Conservation (phyloP, 257 asterid genomes). For the Osmanthus fragrans region DNA sequence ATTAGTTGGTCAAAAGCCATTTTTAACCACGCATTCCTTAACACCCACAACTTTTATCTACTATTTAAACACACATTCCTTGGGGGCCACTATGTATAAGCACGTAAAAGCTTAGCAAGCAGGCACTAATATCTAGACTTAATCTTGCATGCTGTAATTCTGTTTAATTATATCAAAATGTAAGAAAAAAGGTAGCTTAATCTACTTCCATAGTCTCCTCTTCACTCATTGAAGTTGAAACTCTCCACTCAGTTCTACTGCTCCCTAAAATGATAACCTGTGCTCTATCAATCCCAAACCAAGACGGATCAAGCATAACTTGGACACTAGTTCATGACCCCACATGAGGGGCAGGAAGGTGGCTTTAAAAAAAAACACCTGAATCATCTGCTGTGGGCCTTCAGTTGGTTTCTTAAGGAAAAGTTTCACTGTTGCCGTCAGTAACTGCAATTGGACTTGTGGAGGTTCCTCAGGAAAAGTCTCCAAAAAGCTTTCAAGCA, state of each 20-base stretch:
- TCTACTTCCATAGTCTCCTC: background rate
- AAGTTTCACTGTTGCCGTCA: slow-evolving; percentile 97
- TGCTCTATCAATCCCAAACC: background rate
- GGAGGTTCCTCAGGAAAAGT: slow-evolving; percentile 99
- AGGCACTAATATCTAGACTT: too few relatives aligned
- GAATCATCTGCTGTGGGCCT: slow-evolving; percentile 99
- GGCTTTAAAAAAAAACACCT: slow-evolving; percentile 45
- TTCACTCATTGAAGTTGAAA: background rate
- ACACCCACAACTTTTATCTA: background rate
- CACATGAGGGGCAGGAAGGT: slow-evolving; percentile 5
- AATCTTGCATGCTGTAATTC: background rate
- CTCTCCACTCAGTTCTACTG: background rate
- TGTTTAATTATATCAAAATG: background rate
- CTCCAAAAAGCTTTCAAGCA: slow-evolving; percentile 96
- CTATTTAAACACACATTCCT: too few relatives aligned
- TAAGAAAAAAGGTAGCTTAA: background rate
- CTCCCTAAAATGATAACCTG: background rate
- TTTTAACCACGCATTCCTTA: background rate
- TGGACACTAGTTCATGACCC: background rate
- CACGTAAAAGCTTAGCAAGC: too few relatives aligned
- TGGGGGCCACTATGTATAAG: too few relatives aligned
- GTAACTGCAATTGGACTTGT: slow-evolving; percentile 93
- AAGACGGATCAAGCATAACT: background rate
- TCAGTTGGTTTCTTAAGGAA: slow-evolving; percentile 99
- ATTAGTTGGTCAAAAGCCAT: too few relatives aligned